A percentile compares a stretch with the other conserved stretches of the same genome.
These are phyloP conservation scores for Chlamydomonas sp. DNA, from an alignment of 139 green algal genomes.

Conservation along the genomic window DNA sequence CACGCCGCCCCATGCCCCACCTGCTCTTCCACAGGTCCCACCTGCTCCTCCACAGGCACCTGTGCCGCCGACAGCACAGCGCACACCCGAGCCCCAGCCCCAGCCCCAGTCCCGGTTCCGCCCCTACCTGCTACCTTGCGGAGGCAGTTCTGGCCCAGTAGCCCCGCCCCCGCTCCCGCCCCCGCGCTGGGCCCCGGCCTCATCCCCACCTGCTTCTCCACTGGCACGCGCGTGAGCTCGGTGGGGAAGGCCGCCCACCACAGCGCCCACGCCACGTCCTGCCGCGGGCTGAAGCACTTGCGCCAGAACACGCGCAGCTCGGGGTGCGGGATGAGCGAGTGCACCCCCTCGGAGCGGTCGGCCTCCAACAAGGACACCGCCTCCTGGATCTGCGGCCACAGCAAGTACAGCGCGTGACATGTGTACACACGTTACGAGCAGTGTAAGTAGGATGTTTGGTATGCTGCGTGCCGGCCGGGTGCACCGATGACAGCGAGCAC, in stretches of 20 bases:
- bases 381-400: conserved; percentile 31
- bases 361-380: conserved; percentile 35
- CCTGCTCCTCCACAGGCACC: too few relatives aligned
- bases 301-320: conserved; percentile 44
- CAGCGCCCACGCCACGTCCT: conserved; percentile 43
- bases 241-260: conserved; percentile 51
- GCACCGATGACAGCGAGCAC: too few relatives aligned
- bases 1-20: too few relatives aligned
- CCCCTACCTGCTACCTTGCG: too few relatives aligned
- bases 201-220: conserved; percentile 26
- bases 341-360: conserved; percentile 41
- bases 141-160: too few relatives aligned
- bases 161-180: not conserved
- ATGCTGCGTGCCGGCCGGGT: too few relatives aligned
- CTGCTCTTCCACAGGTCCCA: too few relatives aligned
- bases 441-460: too few relatives aligned
- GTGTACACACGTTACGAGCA: too few relatives aligned
- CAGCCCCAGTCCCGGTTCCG: too few relatives aligned
- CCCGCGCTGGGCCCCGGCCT: not conserved
- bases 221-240: conserved; percentile 36
- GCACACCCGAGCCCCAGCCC: too few relatives aligned
- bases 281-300: conserved; percentile 40
- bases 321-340: conserved; percentile 49
- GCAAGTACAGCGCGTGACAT: not conserved
- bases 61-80: too few relatives aligned